Base-by-base conservation (phyloP, 2,329 filamentous ascomycete genomes). In the Paecilomyces variotii region DNA sequence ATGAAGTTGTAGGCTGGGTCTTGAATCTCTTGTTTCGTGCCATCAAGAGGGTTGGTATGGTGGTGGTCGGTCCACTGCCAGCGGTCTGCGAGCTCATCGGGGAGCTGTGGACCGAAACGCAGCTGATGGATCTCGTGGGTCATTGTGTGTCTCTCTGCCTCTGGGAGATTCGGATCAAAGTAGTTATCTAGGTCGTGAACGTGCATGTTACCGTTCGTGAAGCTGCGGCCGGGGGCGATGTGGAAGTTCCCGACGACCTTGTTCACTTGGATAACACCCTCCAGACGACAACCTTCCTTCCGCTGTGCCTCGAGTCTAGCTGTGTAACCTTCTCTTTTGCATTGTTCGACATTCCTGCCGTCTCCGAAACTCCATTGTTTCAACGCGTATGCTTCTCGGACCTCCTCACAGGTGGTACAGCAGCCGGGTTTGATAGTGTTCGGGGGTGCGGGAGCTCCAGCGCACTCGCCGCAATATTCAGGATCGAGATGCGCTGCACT, bases 181-280 rank as follows among this genome's bases (percentile, higher is more conserved):
- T 96, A 99, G 79, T 94, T 96, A 75, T 96, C 91, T 63, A 99
- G 81, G 71, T 99, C 95, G 79, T 99, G 94, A 24, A 97, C 90
- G 77, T 99, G 94, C 85, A 97, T 88, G 78, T 96, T 96, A 65
- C 91, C 91, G 70, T 90, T 96, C 75, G 89, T 96, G 83, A 97
- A 97, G 74, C 88, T 93, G 76, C 93, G 90, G 67, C 94, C 94
- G 1, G 94, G 94, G 0, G 95, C 94, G 67, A 99, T 88, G 76
- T 99, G 94, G 83, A 99, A 99, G 80, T 99, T 99, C 58, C 94
- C 94, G 57, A 99, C 84, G 27, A 99, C 94, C 79, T 99, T 99
- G 82, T 99, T 99, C 65, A 99, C 95, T 54, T 90, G 89, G 66
- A 99, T 84, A 45, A 86, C 85, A 60, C 94, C 94, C 74, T 97